Evolutionary conservation across 1,284 basidiomycete genomes (phyloP).

Genomic region (Kalmanozyma brasiliensis): DNA sequence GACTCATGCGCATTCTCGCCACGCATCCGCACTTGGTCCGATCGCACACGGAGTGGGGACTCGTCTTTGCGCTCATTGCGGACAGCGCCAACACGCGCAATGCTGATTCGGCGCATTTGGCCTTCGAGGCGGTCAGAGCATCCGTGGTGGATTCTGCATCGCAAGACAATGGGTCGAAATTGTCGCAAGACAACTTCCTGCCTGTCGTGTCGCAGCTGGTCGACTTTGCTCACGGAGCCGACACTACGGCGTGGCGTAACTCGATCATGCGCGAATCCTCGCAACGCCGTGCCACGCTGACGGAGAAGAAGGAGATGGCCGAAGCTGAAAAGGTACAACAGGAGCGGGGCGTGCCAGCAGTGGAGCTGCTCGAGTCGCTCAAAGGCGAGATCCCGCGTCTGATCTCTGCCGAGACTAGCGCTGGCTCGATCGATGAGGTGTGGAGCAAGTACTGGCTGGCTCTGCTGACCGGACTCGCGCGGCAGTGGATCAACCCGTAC

Average conservation of each 20-base stretch:
- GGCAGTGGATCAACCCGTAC: constrained; percentile 85
- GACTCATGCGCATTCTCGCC: constrained; percentile 81
- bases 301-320: constrained; percentile 65
- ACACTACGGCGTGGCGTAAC: constrained; percentile 54
- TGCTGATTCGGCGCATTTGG: constrained; percentile 85
- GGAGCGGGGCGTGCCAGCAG: constrained; percentile 81
- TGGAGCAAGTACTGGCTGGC: constrained; percentile 87
- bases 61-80: constrained; percentile 88
- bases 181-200: constrained; percentile 82
- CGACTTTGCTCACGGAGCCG: constrained; percentile 76
- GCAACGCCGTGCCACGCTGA: constrained; percentile 54
- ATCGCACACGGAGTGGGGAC: constrained; percentile 85
- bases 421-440: constrained; percentile 70
- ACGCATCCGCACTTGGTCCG: constrained; percentile 73
- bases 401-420: constrained; percentile 33
- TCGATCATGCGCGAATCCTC: constrained; percentile 32
- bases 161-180: constrained; percentile 68
- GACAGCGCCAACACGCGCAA: constrained; percentile 79
- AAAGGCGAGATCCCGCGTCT: constrained; percentile 53
- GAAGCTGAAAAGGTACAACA: constrained; percentile 61
- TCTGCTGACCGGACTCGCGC: constrained; percentile 79
- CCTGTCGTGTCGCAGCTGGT: constrained; percentile 84
- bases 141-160: constrained; percentile 70
- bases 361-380: constrained; percentile 76
- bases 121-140: constrained; percentile 73